These are phyloP conservation scores for Mollisia scopiformis DNA, from an alignment of 2,329 filamentous ascomycete genomes.

Conservation along the genomic window DNA sequence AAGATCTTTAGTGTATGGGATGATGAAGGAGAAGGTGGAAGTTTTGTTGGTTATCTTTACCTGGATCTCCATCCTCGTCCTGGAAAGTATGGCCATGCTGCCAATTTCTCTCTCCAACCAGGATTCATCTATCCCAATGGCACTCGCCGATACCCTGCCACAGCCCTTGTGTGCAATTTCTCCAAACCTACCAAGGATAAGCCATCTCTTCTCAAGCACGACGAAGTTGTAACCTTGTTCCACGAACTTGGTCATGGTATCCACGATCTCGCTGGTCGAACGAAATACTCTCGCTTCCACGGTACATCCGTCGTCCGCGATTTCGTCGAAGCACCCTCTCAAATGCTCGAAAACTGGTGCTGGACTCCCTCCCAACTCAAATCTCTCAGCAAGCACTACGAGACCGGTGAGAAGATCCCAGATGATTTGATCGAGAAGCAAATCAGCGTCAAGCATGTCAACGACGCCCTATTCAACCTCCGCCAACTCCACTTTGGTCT, in stretches of 20 bases:
- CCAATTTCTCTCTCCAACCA: conserved; percentile 82
- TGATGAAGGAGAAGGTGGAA: conserved; percentile 68
- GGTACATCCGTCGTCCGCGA: conserved; percentile 68
- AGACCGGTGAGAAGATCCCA: conserved; percentile 70
- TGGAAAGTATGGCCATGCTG: conserved; percentile 84
- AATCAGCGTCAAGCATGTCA: conserved; percentile 78
- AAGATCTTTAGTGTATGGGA: conserved; percentile 84
- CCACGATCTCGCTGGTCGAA: conserved; percentile 67
- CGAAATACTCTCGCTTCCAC: conserved; percentile 67
- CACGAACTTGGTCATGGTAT: conserved; percentile 76
- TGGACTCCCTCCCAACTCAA: conserved; percentile 69
- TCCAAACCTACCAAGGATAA: conserved; percentile 78
- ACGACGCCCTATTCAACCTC: conserved; percentile 78
- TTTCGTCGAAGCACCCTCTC: conserved; percentile 72
- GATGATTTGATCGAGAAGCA: conserved; percentile 75
- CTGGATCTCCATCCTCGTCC: conserved; percentile 79
- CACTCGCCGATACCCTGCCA: conserved; percentile 74
- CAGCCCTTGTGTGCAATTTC: conserved; percentile 84
- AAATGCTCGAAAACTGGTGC: conserved; percentile 79
- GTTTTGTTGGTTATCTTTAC: conserved; percentile 82
- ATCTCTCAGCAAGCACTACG: conserved; percentile 73
- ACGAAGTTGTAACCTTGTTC: conserved; percentile 82
- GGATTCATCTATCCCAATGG: conserved; percentile 70
- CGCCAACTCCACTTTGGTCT: conserved; percentile 80
- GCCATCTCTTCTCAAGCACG: conserved; percentile 79